Evolutionary conservation across 108 stramenopile species (phyloP).

Genomic region (Phaeodactylum tricornutum): DNA sequence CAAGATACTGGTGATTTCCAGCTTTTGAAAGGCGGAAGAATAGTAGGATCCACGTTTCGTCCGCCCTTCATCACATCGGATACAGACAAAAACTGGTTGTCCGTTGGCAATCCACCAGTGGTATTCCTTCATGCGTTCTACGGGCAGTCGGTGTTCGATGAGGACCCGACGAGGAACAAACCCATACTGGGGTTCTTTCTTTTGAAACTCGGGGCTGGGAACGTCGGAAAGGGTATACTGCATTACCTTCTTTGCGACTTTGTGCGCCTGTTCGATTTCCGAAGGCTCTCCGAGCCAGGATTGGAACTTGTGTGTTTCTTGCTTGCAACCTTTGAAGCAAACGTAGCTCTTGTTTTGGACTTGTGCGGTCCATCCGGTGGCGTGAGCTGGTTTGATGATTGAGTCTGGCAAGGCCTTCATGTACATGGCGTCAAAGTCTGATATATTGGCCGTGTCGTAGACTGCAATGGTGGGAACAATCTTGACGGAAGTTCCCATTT

Average conservation of each 20-base stretch:
- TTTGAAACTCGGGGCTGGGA: no score
- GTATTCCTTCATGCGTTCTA: conserved; percentile 3
- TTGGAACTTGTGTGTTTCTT: not conserved
- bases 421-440: not conserved
- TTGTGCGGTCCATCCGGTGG: not conserved
- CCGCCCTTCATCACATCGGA: conserved; percentile 3
- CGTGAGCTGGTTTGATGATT: conserved; percentile 6
- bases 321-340: conserved; percentile 8
- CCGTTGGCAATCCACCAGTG: conserved; percentile 9
- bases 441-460: no score
- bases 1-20: not conserved
- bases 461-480: conserved; percentile 4
- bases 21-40: conserved; percentile 4
- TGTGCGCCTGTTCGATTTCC: not conserved
- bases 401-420: not conserved
- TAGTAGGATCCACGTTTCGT: conserved; percentile 4
- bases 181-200: conserved; percentile 5
- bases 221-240: not conserved
- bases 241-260: not conserved
- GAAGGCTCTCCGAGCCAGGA: not conserved
- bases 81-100: conserved; percentile 3
- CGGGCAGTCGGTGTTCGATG: conserved; percentile 2
- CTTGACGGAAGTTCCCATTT: not conserved
- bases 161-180: conserved; percentile 4
- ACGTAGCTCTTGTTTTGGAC: conserved; percentile 1